Conservation (phyloP, 345 rosid species). For the Eucalyptus erythrocorys region DNA sequence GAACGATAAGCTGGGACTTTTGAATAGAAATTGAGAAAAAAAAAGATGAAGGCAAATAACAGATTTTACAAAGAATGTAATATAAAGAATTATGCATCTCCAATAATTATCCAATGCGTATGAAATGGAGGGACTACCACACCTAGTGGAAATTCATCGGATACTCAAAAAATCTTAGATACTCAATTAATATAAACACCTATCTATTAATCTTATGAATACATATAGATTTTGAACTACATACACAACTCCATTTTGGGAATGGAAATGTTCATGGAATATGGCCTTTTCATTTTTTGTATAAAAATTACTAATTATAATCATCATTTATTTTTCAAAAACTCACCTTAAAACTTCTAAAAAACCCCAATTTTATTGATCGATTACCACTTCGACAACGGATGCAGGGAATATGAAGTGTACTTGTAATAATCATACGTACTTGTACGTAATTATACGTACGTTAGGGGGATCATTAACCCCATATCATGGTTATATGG, state of each 20-base stretch:
- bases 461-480: neutral
- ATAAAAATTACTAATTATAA: neutral
- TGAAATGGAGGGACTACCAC: fast-evolving
- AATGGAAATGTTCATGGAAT: neutral
- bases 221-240: neutral
- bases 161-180: neutral
- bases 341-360: neutral
- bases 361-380: neutral
- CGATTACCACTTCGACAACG: fast-evolving
- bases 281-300: neutral
- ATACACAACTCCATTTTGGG: neutral
- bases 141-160: fast-evolving
- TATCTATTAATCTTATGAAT: neutral
- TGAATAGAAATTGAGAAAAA: neutral
- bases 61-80: neutral
- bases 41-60: neutral
- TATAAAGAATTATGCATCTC: neutral
- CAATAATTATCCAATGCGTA: neutral
- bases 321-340: neutral
- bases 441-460: no score
- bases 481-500: neutral
- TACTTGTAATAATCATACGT: no score
- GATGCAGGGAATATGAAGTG: neutral
- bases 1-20: neutral
- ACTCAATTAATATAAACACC: neutral